Base-by-base conservation (phyloP, 192 early-diverging fungal genomes). In the Glomus cerebriforme region DNA sequence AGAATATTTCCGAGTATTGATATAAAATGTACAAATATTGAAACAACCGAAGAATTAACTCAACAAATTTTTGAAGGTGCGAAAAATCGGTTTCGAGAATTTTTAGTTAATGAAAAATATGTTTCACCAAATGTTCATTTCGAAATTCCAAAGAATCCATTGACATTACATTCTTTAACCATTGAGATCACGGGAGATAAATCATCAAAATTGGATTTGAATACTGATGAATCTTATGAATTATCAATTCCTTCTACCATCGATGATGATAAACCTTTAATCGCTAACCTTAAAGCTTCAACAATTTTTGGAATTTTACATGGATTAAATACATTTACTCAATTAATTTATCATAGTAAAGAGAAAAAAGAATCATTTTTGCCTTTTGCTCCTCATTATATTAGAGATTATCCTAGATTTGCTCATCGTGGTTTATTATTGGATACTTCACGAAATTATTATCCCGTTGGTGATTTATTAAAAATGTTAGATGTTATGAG, bases 401-500 rank as follows among this genome's bases (percentile, higher is more conserved):
- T 94, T 43, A 82, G 83, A 31, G 94, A 94, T 79, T 82, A 68
- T 60, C 93, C 94, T 7, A 80, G 63, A 9, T 91, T 90, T 81
- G 73, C 77, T 37, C 92, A 94, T 75, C 90, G 94, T 59, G 93
- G 94, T 0, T 39, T 95, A 2, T 67, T 92, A 81, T 66, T 94
- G 35, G 93, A 95, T 79, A 92, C 94, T 26, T 79, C 93, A 43
- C 84, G 93, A 63, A 93, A 95, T 80, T 94, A 82, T 73, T 93
- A 90, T 63, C 86, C 92, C 0, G 83, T 93, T 32, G 80, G 82
- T 9, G 87, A 88, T 22, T 82, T 95, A 60, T 85, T 90, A 80
- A 84, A 90, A 43, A 94, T 92, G 32, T 83, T 95, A 2, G 93
- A 95, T 67, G 92, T 89, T 43, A 93, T 95, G 93, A 82, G 90